Conservation (phyloP, 75 land plant genomes). For the Ceratopteris richardii region DNA sequence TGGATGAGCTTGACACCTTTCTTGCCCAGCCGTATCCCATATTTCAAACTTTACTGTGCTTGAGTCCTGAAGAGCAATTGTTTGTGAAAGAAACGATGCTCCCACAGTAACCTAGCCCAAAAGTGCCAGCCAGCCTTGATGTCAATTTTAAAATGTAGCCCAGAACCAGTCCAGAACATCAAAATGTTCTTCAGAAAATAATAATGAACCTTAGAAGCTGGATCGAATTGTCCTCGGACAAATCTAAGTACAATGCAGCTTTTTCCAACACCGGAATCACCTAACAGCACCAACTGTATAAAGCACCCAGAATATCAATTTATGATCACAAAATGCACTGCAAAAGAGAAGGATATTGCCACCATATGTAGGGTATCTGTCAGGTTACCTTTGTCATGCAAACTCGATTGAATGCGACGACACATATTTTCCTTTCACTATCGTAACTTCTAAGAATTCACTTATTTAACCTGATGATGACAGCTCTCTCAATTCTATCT, state of each 20-base stretch:
- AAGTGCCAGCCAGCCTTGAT: not conserved
- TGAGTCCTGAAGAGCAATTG: slow-evolving; percentile 88
- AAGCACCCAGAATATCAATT: not conserved
- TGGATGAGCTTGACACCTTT: slow-evolving; percentile 42
- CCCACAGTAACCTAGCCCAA: slow-evolving; percentile 87
- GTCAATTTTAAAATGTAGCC: too few relatives aligned
- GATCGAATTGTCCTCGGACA: slow-evolving; percentile 98
- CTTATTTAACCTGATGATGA: too few relatives aligned
- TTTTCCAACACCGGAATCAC: slow-evolving; percentile 97
- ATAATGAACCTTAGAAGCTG: slow-evolving; percentile 75
- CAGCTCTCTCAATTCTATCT: too few relatives aligned
- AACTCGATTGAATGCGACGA: not conserved
- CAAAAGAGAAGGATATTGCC: not conserved
- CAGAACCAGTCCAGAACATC: not conserved
- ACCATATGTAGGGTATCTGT: not conserved
- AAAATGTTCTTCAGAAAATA: not conserved
- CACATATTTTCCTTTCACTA: not conserved
- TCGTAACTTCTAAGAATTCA: not conserved
- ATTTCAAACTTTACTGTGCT: slow-evolving; percentile 96
- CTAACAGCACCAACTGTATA: slow-evolving; percentile 70
- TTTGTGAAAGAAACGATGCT: slow-evolving; percentile 95
- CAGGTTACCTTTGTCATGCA: not conserved
- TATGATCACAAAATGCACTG: not conserved
- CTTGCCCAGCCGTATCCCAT: slow-evolving; percentile 99
- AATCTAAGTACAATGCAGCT: slow-evolving; percentile 97